phyloP scores from a whole-genome alignment of 2,329 filamentous ascomycete genomes.

The Ophiostoma quercus region DNA sequence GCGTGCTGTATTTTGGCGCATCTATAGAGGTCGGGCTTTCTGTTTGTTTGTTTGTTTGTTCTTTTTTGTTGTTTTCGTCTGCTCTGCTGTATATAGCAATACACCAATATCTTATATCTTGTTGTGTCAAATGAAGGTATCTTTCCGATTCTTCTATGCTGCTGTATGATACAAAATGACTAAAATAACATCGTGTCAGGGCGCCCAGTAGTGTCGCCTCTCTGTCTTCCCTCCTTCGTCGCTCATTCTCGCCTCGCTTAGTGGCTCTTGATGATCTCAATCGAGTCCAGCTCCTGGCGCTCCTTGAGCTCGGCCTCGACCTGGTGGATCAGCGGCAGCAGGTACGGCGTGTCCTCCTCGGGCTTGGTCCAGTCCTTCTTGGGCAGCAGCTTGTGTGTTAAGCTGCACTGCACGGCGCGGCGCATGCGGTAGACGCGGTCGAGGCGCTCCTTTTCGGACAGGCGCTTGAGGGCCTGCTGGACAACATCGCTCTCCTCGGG shows the following conservation, averaged over 20 bases:
- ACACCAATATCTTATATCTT: not conserved
- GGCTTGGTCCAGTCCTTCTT: constrained; percentile 57
- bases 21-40: constrained; percentile 4
- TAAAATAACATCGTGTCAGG: constrained; percentile 15
- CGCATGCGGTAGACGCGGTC: constrained; percentile 97
- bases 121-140: not conserved
- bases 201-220: not conserved
- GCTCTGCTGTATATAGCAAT: not conserved
- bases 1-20: constrained; percentile 13
- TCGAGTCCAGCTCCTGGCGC: constrained; percentile 48
- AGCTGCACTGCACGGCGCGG: constrained; percentile 76
- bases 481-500: constrained; percentile 86
- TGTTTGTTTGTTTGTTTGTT: constrained; percentile 5
- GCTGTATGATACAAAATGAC: constrained; percentile 22
- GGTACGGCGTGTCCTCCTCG: constrained; percentile 53
- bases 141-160: constrained; percentile 21
- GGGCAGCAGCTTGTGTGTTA: constrained; percentile 60
- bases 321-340: constrained; percentile 48
- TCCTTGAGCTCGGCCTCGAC: constrained; percentile 46
- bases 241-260: constrained; percentile 26
- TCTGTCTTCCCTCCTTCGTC: not conserved
- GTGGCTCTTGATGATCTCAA: constrained; percentile 48
- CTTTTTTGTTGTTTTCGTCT: not conserved
- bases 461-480: constrained; percentile 82
- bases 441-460: constrained; percentile 84